A percentile compares a stretch with the other conserved stretches of the same genome.
phyloP scores from a whole-genome alignment of 441 rosid species.

The Erysimum cheiri region DNA sequence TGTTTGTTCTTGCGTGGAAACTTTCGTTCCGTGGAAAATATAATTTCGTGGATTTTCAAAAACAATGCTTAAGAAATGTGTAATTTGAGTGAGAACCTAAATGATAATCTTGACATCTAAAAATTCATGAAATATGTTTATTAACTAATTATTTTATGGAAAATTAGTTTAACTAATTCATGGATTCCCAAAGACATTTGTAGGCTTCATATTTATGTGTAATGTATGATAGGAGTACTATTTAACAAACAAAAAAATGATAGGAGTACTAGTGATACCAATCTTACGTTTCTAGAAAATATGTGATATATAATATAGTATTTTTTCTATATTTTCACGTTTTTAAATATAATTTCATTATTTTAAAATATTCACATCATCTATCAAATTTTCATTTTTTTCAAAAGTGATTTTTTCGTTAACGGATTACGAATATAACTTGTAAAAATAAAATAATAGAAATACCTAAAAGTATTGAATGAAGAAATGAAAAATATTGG shows the following conservation, averaged over 20 bases:
- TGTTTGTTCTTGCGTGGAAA: background rate
- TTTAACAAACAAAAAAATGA: background rate
- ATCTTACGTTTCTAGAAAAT: background rate
- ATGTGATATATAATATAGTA: background rate
- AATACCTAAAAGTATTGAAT: background rate
- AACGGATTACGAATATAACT: background rate
- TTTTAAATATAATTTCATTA: background rate
- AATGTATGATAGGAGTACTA: background rate
- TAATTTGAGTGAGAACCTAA: background rate
- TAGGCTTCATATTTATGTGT: conserved; percentile 2
- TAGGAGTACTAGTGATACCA: background rate
- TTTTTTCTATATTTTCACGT: background rate
- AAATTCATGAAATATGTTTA: background rate
- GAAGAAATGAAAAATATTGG: too few relatives aligned
- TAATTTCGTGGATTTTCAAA: background rate
- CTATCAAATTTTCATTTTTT: background rate
- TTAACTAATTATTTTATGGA: background rate
- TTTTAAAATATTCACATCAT: background rate
- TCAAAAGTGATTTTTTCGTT: background rate
- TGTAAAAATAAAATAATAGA: background rate
- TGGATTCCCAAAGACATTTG: background rate
- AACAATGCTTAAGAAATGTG: background rate
- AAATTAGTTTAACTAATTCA: conserved; percentile 4
- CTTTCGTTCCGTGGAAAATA: background rate
- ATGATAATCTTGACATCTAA: conserved; percentile 3